These are phyloP conservation scores for Viridothelium virens DNA, from an alignment of 495 filamentous ascomycete genomes.

Conservation along the genomic window DNA sequence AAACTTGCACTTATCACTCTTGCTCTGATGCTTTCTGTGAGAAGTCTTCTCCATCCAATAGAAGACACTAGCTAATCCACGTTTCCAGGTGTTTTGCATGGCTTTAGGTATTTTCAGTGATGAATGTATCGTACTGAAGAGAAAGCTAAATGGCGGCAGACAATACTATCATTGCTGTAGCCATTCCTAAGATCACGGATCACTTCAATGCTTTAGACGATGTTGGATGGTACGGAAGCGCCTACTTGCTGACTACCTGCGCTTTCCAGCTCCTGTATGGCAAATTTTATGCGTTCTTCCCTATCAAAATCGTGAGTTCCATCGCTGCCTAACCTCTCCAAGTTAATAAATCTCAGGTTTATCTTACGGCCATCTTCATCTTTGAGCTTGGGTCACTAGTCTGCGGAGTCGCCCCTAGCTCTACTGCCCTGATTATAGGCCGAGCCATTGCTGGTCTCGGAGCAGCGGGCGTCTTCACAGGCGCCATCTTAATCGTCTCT, in stretches of 20 bases:
- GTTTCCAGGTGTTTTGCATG: conserved; percentile 47
- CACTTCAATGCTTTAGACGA: conserved; percentile 66
- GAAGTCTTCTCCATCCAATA: not conserved
- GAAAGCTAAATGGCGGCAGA: conserved; percentile 29
- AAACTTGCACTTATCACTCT: conserved; percentile 51
- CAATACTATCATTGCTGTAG: conserved; percentile 77
- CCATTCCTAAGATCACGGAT: conserved; percentile 77
- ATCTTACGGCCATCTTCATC: conserved; percentile 60
- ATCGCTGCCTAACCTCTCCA: not conserved
- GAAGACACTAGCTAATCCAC: not conserved
- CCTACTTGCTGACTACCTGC: conserved; percentile 66
- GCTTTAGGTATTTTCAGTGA: conserved; percentile 35
- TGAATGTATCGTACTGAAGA: not conserved
- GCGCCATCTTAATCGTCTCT: conserved; percentile 71
- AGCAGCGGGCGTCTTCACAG: conserved; percentile 73
- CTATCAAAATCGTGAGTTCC: conserved; percentile 34
- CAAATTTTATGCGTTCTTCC: conserved; percentile 36
- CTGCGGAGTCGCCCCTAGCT: conserved; percentile 71
- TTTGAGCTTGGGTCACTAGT: conserved; percentile 82
- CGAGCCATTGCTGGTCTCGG: conserved; percentile 83
- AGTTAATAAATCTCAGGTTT: conserved; percentile 38
- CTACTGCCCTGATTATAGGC: conserved; percentile 69
- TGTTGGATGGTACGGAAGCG: conserved; percentile 71
- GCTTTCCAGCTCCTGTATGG: conserved; percentile 38
- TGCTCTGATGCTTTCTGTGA: conserved; percentile 49